phyloP scores from a whole-genome alignment of 2,329 filamentous ascomycete genomes.

The Pseudogymnoascus sp. region DNA sequence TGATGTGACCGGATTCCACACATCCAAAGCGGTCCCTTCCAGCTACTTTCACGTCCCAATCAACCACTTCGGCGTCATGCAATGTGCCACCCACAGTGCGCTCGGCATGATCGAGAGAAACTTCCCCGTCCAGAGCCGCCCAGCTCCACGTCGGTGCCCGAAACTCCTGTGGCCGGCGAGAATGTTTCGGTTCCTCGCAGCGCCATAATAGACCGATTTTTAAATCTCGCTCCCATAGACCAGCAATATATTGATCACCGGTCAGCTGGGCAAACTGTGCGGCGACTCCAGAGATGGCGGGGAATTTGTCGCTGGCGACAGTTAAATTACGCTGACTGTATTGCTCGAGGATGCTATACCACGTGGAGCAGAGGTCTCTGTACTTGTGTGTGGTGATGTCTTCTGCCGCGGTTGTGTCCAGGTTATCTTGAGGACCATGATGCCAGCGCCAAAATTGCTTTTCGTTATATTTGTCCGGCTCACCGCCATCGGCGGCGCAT shows the following conservation, averaged over 20 bases:
- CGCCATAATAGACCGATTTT: neutral
- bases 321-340: constrained; percentile 10
- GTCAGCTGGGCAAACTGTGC: constrained; percentile 8
- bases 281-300: constrained; percentile 14
- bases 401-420: neutral
- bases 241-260: constrained; percentile 14
- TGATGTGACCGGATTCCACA: neutral
- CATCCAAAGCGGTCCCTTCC: neutral
- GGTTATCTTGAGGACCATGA: neutral
- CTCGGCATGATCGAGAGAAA: neutral
- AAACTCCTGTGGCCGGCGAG: neutral
- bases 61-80: neutral
- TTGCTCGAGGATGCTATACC: constrained; percentile 10
- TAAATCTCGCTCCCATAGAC: constrained; percentile 15
- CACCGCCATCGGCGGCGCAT: neutral
- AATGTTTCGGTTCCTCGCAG: neutral
- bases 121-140: neutral
- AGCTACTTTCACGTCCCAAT: neutral
- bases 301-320: constrained; percentile 11
- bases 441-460: neutral
- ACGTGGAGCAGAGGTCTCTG: neutral
- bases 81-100: neutral
- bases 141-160: neutral
- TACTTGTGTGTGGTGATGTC: neutral
- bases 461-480: neutral